Evolutionary conservation across 106 monocot species (phyloP), one percentile per base, ranked within the genome.

Genomic region (Narthecium ossifragum): DNA sequence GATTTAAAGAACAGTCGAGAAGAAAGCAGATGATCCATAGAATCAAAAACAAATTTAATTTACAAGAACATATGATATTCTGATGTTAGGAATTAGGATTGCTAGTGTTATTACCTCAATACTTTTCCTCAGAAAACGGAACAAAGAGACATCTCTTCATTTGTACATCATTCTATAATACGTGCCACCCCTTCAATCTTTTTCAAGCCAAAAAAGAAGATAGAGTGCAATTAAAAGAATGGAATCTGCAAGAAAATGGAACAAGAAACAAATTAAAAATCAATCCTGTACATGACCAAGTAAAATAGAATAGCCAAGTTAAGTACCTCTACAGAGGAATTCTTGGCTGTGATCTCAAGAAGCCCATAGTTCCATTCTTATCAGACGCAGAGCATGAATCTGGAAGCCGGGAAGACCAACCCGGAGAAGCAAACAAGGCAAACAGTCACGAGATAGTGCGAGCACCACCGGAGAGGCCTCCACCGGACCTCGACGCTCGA

Each of bases 401-500:
- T 88, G 70, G 49, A 73, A 21, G 72, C 64, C 6, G 81, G 55
- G 24, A 85, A 70, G 17, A 65, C 59, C 18, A 79, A 13, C 41
- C 69, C 84, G 4, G 79, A 47, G 50, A 77, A 65, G 46, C 70
- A 73, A 12, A 79, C 56, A 14, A 93, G 67, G 12, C 54, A 63
- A 20, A 85, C 31, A 20, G 69, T 61, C 1, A 89, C 75, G 27
- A 75, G 33, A 58, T 89, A 78, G 66, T 68, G 37, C 22, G 72
- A 63, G 60, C 67, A 54, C 79, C 76, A 90, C 60, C 62, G 40
- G 37, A 80, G 10, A 6, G 71, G 78, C 51, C 72, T 57, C 80
- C 85, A 90, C 63, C 48, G 70, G 2, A 75, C 62, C 89, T 83
- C 83, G 29, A 86, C 90, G 26, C 94, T 90, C 1, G 85, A 80